Evolutionary conservation across 768 basidiomycete genomes (phyloP).

Genomic region (Boletus rex-veris): DNA sequence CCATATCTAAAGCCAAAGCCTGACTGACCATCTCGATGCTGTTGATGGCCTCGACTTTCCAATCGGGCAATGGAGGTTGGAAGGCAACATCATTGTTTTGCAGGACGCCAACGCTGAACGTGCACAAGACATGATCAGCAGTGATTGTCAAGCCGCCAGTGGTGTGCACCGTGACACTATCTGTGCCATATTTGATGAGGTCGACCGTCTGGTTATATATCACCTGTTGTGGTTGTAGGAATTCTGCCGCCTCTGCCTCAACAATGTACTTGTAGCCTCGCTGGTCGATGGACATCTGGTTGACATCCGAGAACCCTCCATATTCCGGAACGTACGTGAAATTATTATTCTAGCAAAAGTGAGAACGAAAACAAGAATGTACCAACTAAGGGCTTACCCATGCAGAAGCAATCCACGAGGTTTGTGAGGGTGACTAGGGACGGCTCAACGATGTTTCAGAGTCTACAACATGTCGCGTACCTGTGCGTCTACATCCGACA

Average conservation of each 20-base stretch:
- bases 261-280: conserved; percentile 60
- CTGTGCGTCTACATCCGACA: conserved; percentile 22
- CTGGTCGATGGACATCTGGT: conserved; percentile 54
- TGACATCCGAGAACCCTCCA: conserved; percentile 57
- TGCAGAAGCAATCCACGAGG: conserved; percentile 57
- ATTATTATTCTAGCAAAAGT: conserved; percentile 50
- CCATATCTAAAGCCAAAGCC: background rate
- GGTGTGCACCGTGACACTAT: conserved; percentile 49
- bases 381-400: conserved; percentile 40
- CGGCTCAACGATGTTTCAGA: conserved; percentile 22
- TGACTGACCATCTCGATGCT: conserved; percentile 53
- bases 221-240: conserved; percentile 45
- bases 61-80: conserved; percentile 51
- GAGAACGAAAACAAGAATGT: background rate
- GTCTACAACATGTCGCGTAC: conserved; percentile 4
- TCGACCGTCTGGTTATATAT: conserved; percentile 50
- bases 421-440: conserved; percentile 57
- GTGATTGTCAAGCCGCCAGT: conserved; percentile 39
- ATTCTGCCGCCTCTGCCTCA: conserved; percentile 53
- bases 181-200: conserved; percentile 42
- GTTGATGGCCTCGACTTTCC: conserved; percentile 60
- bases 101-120: conserved; percentile 67
- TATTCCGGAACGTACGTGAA: conserved; percentile 50
- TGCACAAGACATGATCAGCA: conserved; percentile 58
- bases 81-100: conserved; percentile 59